Evolutionary conservation across 1,284 basidiomycete species (phyloP), one percentile per base, ranked within the genome.

Genomic region (Trametes versicolor): DNA sequence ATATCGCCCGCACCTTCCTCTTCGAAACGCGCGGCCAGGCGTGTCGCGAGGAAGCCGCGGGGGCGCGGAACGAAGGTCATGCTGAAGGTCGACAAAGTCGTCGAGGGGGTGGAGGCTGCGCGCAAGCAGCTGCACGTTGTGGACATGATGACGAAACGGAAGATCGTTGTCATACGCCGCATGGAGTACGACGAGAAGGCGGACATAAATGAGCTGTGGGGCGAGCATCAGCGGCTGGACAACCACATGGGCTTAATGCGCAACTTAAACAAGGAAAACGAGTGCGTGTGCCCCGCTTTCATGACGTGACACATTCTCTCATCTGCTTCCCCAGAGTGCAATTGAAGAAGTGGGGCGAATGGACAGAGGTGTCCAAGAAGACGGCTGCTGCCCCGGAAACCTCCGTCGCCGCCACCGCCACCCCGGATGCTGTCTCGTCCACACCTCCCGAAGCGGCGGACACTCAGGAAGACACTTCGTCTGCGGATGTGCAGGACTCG

Each of bases 1-100:
- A 19, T 62, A 9, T 37, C 57, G 13, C 61, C 61, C 32, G 4
- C 52, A 9, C 54, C 25, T 6, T 29, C 41, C 17, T 13, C 48
- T 0, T 21, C 47, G 23, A 41, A 48, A 32, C 58, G 50, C 17
- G 41, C 57, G 51, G 37, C 23, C 3, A 23, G 12, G 29, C 29
- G 25, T 29, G 8, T n/a, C 7, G 25, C 45, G 19, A 25, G 7
- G 23, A 50, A 41, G 57, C 36, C 19, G 13, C 10, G 2, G 37
- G 13, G 39, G 4, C 29, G 47, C 34, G 34, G n/a, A 43, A 60
- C 36, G 60, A 66, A n/a, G 52, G 66, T 7, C 27, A 32, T 12
- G 23, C 29, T 69, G 34, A 69, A 64, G 58, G 39, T 66, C 45
- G 37, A 64, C 23, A 64, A 64, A 49, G 62, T 69, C 13, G 50